Conservation (phyloP, 1,139 yeast genomes). For the Komagataea norvegica region DNA sequence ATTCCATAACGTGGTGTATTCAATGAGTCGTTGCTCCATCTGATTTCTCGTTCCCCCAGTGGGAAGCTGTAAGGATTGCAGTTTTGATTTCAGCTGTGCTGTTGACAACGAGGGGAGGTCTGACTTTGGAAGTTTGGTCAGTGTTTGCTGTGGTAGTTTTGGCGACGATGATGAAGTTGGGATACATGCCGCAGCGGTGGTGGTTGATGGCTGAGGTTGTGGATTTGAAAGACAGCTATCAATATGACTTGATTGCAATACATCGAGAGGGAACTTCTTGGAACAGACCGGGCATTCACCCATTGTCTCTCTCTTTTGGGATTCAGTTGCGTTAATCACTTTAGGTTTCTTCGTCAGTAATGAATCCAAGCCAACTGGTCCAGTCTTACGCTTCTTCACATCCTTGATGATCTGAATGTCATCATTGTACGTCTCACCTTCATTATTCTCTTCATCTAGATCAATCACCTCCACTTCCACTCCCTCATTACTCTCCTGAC, state of each 20-base stretch:
- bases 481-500: conserved; percentile 4
- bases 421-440: conserved; percentile 11
- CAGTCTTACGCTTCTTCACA: conserved; percentile 17
- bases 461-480: conserved; percentile 17
- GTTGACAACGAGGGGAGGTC: conserved; percentile 59
- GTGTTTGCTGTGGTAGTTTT: too few species aligned
- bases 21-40: conserved; percentile 68
- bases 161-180: conserved; percentile 12
- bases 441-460: conserved; percentile 6
- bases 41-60: conserved; percentile 58
- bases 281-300: conserved; percentile 73
- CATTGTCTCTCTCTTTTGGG: conserved; percentile 20
- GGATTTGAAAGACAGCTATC: conserved; percentile 53
- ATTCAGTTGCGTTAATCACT: conserved; percentile 7
- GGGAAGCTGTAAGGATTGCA: conserved; percentile 52
- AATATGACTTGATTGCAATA: conserved; percentile 63
- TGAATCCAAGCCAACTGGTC: conserved; percentile 6
- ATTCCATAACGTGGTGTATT: conserved; percentile 75
- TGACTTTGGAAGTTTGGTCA: conserved; percentile 52
- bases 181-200: too few species aligned
- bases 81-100: conserved; percentile 56
- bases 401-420: conserved; percentile 28
- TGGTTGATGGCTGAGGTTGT: conserved; percentile 5
- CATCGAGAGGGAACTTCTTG: conserved; percentile 48
- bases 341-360: conserved; percentile 4